phyloP scores from a whole-genome alignment of 2,329 filamentous ascomycete genomes.

The Chalaropsis ovoidea region DNA sequence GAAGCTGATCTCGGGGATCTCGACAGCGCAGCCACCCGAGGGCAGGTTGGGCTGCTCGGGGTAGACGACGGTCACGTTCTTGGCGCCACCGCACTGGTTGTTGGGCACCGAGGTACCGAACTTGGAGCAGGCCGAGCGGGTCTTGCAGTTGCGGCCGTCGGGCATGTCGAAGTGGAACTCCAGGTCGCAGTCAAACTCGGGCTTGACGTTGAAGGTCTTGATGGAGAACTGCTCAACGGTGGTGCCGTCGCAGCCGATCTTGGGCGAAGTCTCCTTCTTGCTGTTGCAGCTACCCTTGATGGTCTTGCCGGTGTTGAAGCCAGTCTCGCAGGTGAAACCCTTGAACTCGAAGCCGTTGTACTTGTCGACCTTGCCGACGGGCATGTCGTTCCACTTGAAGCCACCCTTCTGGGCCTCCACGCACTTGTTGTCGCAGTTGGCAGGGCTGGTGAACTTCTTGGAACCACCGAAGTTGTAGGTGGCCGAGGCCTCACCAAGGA shows the following conservation, averaged over 20 bases:
- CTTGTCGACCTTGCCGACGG: conserved; percentile 47
- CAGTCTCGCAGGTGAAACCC: conserved; percentile 56
- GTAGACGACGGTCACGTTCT: conserved; percentile 62
- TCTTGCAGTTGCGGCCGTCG: conserved; percentile 72
- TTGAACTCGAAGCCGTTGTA: conserved; percentile 67
- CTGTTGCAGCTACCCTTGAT: conserved; percentile 47
- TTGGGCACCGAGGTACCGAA: conserved; percentile 65
- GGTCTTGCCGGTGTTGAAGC: conserved; percentile 45
- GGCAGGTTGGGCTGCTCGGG: conserved; percentile 48
- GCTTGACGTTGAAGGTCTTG: conserved; percentile 59
- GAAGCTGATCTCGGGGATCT: conserved; percentile 65
- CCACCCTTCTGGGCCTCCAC: conserved; percentile 56
- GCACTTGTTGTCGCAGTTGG: conserved; percentile 69
- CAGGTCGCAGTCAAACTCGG: conserved; percentile 65
- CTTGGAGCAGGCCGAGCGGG: conserved; percentile 56
- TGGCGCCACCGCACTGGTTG: conserved; percentile 85
- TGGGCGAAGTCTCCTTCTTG: conserved; percentile 43
- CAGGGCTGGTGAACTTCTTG: conserved; percentile 52
- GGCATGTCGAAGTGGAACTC: conserved; percentile 83
- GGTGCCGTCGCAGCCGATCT: conserved; percentile 45
- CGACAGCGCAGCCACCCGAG: conserved; percentile 56
- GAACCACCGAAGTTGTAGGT: conserved; percentile 34
- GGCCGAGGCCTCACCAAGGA: conserved; percentile 42
- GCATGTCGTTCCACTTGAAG: conserved; percentile 60
- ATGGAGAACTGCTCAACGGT: conserved; percentile 59